Conservation (phyloP, 495 filamentous ascomycete species). For the Hypoxylon fuscum region DNA sequence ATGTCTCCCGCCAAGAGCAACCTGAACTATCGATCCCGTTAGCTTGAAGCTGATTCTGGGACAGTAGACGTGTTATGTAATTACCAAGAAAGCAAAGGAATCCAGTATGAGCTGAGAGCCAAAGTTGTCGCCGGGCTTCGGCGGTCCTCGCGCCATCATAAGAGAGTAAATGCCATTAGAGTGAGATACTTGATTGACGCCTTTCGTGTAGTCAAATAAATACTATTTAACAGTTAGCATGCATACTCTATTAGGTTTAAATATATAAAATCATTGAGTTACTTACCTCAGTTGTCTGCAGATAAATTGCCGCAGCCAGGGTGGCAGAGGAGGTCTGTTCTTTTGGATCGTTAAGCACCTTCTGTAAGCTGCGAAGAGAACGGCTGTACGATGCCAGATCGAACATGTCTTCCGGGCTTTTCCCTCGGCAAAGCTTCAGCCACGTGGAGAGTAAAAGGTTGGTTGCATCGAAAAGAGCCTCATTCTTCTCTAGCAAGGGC, state of each 20-base stretch:
- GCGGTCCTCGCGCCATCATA: constrained; percentile 19
- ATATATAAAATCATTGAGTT: not conserved
- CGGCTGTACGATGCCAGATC: constrained; percentile 24
- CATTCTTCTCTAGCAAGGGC: constrained; percentile 14
- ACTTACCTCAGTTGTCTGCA: constrained; percentile 24
- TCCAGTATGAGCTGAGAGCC: constrained; percentile 25
- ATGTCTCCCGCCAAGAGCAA: constrained; percentile 5
- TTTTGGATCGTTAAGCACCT: constrained; percentile 17
- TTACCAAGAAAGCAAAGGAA: constrained; percentile 25
- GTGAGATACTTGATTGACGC: constrained; percentile 24
- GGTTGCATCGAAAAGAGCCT: constrained; percentile 30
- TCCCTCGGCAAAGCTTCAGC: constrained; percentile 19
- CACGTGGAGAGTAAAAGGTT: constrained; percentile 27
- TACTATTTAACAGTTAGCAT: constrained; percentile 7
- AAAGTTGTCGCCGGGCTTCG: constrained; percentile 16
- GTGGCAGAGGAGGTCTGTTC: constrained; percentile 23
- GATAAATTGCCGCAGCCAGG: constrained; percentile 23
- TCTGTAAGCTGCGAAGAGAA: constrained; percentile 26
- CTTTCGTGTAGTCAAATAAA: constrained; percentile 15
- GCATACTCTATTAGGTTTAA: not conserved
- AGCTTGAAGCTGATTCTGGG: not conserved
- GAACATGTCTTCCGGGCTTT: not conserved
- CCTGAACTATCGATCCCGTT: constrained; percentile 9
- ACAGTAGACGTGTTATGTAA: not conserved
- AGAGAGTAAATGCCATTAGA: constrained; percentile 26